These are phyloP conservation scores for Roridomyces roridus DNA, from an alignment of 768 basidiomycete species.

Conservation along the genomic window DNA sequence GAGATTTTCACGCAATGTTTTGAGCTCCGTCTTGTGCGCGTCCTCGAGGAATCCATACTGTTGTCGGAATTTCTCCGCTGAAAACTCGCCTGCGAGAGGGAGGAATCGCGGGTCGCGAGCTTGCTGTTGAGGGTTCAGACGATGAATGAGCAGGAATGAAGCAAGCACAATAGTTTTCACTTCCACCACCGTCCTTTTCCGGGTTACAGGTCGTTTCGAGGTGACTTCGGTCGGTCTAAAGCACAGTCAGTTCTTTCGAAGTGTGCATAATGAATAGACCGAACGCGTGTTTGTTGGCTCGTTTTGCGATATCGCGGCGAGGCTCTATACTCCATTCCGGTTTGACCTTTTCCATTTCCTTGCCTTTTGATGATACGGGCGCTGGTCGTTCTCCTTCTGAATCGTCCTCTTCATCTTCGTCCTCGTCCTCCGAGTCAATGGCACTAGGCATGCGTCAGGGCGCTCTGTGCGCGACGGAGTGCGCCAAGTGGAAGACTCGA, in stretches of 20 bases:
- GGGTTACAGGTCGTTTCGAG: conserved; percentile 84
- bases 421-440: conserved; percentile 42
- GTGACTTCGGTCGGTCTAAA: conserved; percentile 80
- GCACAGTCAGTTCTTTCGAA: conserved; percentile 6
- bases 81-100: conserved; percentile 71
- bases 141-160: conserved; percentile 1
- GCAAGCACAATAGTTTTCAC: conserved; percentile 63
- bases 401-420: conserved; percentile 25
- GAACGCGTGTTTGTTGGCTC: conserved; percentile 87
- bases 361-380: conserved; percentile 33
- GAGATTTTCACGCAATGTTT: conserved; percentile 66
- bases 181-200: conserved; percentile 74
- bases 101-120: conserved; percentile 89
- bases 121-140: conserved; percentile 50
- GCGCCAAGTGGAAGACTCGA: conserved; percentile 67
- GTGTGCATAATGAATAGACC: conserved; percentile 36
- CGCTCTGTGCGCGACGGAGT: conserved; percentile 66
- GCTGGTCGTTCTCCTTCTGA: conserved; percentile 15
- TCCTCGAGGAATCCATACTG: conserved; percentile 80
- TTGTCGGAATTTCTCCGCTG: conserved; percentile 64
- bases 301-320: conserved; percentile 58
- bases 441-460: conserved; percentile 50
- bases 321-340: conserved; percentile 49
- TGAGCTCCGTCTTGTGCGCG: conserved; percentile 68
- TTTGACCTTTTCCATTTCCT: conserved; percentile 44